These are phyloP conservation scores for Quillaja saponaria DNA, from an alignment of 306 rosid species.

Conservation along the genomic window DNA sequence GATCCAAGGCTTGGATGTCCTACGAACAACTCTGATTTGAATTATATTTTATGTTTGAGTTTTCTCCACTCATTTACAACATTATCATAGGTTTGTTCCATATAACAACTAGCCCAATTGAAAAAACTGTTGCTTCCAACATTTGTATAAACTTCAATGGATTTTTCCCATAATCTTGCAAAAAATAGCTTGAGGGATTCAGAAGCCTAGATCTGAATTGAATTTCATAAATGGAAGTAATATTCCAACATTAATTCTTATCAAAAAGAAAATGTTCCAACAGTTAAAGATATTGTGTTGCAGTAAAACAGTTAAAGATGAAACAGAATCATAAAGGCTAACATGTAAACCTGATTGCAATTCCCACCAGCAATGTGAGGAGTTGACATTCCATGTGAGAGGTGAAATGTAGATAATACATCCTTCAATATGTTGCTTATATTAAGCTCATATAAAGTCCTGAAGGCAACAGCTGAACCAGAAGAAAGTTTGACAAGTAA, in stretches of 20 bases:
- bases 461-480: constrained; percentile 79
- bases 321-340: constrained; percentile 24
- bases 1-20: too few relatives aligned
- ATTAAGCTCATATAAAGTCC: constrained; percentile 70
- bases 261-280: constrained; percentile 8
- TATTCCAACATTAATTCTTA: too few relatives aligned
- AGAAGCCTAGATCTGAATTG: too few relatives aligned
- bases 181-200: neutral
- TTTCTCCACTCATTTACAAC: too few relatives aligned
- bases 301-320: constrained; percentile 20
- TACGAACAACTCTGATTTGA: too few relatives aligned
- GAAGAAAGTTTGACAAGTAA: constrained; percentile 81
- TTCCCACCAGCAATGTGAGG: constrained; percentile 69
- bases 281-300: constrained; percentile 1
- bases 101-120: neutral
- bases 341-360: constrained; percentile 69
- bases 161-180: neutral
- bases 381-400: constrained; percentile 70
- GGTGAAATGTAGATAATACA: constrained; percentile 60
- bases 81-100: too few relatives aligned
- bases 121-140: neutral
- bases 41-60: too few relatives aligned
- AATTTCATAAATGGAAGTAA: too few relatives aligned
- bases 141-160: neutral
- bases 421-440: constrained; percentile 75